Evolutionary conservation across 2,329 filamentous ascomycete species (phyloP), one percentile per base, ranked within the genome.

Genomic region (Ilyonectria mors-panacis): DNA sequence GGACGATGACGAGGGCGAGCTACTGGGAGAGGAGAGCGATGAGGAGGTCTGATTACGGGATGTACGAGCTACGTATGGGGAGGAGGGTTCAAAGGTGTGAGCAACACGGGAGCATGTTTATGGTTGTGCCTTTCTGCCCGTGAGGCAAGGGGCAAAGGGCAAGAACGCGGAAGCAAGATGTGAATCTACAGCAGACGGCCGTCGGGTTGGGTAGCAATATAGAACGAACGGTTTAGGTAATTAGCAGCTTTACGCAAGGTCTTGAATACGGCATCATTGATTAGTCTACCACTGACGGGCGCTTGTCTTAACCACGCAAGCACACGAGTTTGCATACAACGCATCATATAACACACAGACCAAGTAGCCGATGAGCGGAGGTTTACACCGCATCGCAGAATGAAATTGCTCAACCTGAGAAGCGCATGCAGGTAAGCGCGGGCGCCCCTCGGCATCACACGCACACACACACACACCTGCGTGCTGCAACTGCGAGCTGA

Each of bases 1-100:
- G 58, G 94, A 97, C 75, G 93, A 96, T 57, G 96, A 98, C 78
- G 96, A 98, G 79, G 95, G 95, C 55, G 95, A 98, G 84, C 84
- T 99, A 73, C 83, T 99, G 39, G 96, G 96, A 1, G 95, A 98
- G 73, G 95, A 97, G 66, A 94, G 94, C 73, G 95, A 98, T 71
- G 94, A 98, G 77, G 95, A 98, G 68, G 93, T 92, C 44, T 84
- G 70, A 79, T 44, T 13, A 39, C 21, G 35, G 47, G n/a, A 39
- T 72, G 70, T 67, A 72, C 55, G 69, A 73, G 56, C 62, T 69
- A 70, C 23, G 56, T 57, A 63, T 53, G 58, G 65, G 55, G 47
- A 65, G 42, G 35, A 59, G 26, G 13, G 53, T 39, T 39, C 26
- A 42, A 45, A 64, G 64, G 60, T 26, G 12, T 35, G 13, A 39